A percentile compares a stretch with the other conserved stretches of the same genome.
Conservation (phyloP, 225 moss, liverwort and hornwort species). For the Climacium dendroides region DNA sequence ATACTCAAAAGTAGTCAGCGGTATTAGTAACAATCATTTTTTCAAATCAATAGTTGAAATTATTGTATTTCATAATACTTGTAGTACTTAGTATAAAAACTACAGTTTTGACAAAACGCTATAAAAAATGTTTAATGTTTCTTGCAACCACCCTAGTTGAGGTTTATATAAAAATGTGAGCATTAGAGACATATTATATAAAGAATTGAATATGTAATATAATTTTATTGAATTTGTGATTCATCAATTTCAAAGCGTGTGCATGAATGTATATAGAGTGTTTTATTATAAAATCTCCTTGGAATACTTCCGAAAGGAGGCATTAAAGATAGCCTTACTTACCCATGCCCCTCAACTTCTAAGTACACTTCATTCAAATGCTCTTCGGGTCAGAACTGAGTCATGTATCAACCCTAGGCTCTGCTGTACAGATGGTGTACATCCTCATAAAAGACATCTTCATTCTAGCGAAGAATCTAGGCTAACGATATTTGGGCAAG, state of each 20-base stretch:
- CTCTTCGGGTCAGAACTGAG: too few species aligned
- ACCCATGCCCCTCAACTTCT: background rate
- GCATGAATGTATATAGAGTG: rapidly evolving
- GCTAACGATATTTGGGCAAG: background rate
- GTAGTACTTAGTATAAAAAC: too few species aligned
- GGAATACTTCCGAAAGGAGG: background rate
- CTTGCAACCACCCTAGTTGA: too few species aligned
- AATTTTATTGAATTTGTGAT: background rate
- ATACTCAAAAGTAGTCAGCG: too few species aligned
- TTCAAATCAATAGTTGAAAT: too few species aligned
- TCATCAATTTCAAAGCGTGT: too few species aligned
- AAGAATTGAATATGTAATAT: background rate
- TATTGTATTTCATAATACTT: too few species aligned
- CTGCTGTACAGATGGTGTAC: background rate
- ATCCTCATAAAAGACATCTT: background rate
- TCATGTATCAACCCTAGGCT: background rate
- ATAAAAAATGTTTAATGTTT: too few species aligned
- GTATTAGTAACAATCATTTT: too few species aligned
- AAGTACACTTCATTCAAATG: background rate
- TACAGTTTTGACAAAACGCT: too few species aligned
- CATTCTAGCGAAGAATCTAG: background rate
- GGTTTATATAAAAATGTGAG: background rate
- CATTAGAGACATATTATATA: background rate
- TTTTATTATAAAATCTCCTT: too few species aligned
- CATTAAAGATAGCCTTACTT: background rate